A percentile compares a stretch with the other conserved stretches of the same genome.
Conservation (phyloP, 2,329 filamentous ascomycete species). For the Arthrobotrys megalospora region DNA sequence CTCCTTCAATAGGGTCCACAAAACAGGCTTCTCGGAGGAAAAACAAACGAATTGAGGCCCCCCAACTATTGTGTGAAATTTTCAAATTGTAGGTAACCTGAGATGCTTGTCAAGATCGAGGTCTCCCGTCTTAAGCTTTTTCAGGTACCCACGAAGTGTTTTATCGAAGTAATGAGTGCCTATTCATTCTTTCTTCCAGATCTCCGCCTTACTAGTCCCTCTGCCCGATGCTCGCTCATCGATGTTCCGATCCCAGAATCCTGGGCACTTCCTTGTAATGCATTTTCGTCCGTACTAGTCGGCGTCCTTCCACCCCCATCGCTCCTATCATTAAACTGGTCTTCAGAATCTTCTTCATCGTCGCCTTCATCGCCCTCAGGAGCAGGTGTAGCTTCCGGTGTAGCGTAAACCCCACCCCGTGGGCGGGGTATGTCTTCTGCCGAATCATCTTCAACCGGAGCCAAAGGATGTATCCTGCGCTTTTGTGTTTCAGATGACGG, state of each 20-base stretch:
- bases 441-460: slow-evolving; percentile 57
- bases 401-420: slow-evolving; percentile 53
- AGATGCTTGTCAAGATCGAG: neutral
- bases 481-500: slow-evolving; percentile 31
- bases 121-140: neutral
- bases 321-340: slow-evolving; percentile 40
- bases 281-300: slow-evolving; percentile 56
- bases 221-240: slow-evolving; percentile 51
- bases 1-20: slow-evolving; percentile 11
- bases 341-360: slow-evolving; percentile 56
- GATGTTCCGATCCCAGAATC: slow-evolving; percentile 60
- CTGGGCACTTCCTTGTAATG: slow-evolving; percentile 50
- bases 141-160: neutral
- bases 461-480: slow-evolving; percentile 49
- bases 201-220: slow-evolving; percentile 47
- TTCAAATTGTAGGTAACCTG: slow-evolving; percentile 33
- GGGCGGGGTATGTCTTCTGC: slow-evolving; percentile 58
- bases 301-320: slow-evolving; percentile 56
- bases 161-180: neutral
- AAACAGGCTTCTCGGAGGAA: slow-evolving; percentile 40
- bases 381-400: slow-evolving; percentile 54
- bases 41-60: slow-evolving; percentile 27
- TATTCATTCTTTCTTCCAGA: slow-evolving; percentile 53
- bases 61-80: neutral
- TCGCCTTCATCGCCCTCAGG: slow-evolving; percentile 52